These are phyloP conservation scores for Chaetoceros muelleri DNA, from an alignment of 108 stramenopile genomes.

Conservation along the genomic window DNA sequence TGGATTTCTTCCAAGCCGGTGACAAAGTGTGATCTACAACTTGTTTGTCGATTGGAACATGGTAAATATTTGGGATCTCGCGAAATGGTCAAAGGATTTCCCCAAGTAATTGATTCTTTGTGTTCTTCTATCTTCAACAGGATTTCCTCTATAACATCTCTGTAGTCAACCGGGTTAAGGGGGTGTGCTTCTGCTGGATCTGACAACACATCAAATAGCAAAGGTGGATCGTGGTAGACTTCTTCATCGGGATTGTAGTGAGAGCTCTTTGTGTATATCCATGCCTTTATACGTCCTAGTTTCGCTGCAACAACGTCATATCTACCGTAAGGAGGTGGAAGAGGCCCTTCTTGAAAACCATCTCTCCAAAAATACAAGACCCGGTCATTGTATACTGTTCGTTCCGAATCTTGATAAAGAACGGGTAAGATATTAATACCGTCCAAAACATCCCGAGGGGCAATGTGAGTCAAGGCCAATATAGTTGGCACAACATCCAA, in stretches of 20 bases:
- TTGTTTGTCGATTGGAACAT: slow-evolving; percentile 23
- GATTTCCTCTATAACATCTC: slow-evolving; percentile 11
- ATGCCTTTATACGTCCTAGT: slow-evolving; percentile 31
- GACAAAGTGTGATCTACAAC: slow-evolving; percentile 27
- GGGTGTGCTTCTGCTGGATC: slow-evolving; percentile 54
- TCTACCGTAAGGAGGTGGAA: slow-evolving; percentile 41
- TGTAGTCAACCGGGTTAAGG: slow-evolving; percentile 31
- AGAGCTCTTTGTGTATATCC: slow-evolving; percentile 56
- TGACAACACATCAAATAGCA: slow-evolving; percentile 41
- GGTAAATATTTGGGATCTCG: slow-evolving; percentile 31
- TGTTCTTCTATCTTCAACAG: slow-evolving; percentile 16
- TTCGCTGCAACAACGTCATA: slow-evolving; percentile 48
- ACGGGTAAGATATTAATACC: slow-evolving; percentile 28
- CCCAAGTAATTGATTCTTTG: slow-evolving; percentile 27
- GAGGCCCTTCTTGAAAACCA: slow-evolving; percentile 43
- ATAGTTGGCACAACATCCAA: slow-evolving; percentile 59
- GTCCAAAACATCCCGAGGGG: slow-evolving; percentile 24
- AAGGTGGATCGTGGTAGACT: slow-evolving; percentile 53
- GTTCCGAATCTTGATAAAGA: slow-evolving; percentile 9
- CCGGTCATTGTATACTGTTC: slow-evolving; percentile 5
- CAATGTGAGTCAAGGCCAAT: slow-evolving; percentile 17
- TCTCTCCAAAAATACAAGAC: slow-evolving; percentile 53
- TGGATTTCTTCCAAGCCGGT: no score
- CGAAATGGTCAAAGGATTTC: slow-evolving; percentile 25
- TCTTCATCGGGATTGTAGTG: slow-evolving; percentile 53